Percentiles rank a stretch among this genome's conserved stretches.
These are phyloP conservation scores for Cinnamomum micranthum DNA, from an alignment of 164 flowering plant genomes.

Conservation along the genomic window DNA sequence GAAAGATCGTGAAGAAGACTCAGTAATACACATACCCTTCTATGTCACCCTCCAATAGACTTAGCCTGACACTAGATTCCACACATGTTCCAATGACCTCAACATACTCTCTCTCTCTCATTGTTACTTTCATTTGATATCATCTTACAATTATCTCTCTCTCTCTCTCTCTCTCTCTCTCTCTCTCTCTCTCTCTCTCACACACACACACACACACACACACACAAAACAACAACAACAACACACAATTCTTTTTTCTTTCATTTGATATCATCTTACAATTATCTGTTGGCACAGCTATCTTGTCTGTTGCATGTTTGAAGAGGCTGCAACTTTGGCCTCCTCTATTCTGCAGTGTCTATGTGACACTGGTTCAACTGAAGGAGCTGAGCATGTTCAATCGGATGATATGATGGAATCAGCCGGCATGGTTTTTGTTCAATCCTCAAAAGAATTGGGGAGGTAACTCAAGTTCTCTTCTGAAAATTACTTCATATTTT, in stretches of 20 bases:
- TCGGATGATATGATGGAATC: conserved; percentile 65
- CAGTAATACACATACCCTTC: too few species aligned
- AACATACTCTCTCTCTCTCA: too few species aligned
- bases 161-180: not conserved
- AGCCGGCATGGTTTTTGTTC: conserved; percentile 86
- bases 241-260: too few species aligned
- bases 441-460: conserved; percentile 58
- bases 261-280: not conserved
- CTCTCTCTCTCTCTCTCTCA: not conserved
- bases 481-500: not conserved
- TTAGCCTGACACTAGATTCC: too few species aligned
- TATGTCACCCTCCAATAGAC: too few species aligned
- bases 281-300: conserved; percentile 39
- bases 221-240: too few species aligned
- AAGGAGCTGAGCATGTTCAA: conserved; percentile 19
- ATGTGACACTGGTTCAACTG: conserved; percentile 6
- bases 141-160: too few species aligned
- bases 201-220: too few species aligned
- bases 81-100: not conserved
- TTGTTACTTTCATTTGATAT: too few species aligned
- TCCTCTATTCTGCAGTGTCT: conserved; percentile 45
- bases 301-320: conserved; percentile 68
- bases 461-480: conserved; percentile 34
- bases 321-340: conserved; percentile 52
- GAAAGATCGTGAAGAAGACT: too few species aligned